Evolutionary conservation across 1,284 basidiomycete genomes (phyloP).

Genomic region (Anthracocystis panici-leucophaei): DNA sequence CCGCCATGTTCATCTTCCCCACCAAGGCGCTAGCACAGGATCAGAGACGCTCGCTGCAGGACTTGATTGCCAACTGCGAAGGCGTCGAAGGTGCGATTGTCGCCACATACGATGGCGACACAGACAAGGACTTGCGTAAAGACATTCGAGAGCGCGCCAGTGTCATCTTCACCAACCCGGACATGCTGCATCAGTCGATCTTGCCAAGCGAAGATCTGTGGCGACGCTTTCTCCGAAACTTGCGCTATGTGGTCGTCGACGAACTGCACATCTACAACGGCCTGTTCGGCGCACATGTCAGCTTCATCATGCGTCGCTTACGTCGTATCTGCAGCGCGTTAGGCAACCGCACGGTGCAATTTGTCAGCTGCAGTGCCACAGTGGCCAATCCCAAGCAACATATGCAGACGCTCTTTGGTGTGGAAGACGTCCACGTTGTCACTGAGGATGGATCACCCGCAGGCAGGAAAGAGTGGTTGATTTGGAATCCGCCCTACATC

Average conservation of each 20-base stretch:
- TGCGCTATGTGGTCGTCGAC: constrained; percentile 85
- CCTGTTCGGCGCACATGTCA: constrained; percentile 64
- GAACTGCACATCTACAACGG: constrained; percentile 82
- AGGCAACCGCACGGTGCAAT: constrained; percentile 80
- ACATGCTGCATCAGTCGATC: constrained; percentile 87
- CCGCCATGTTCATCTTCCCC: constrained; percentile 87
- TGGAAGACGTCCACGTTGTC: constrained; percentile 79
- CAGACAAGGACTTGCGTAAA: constrained; percentile 75
- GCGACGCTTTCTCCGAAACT: constrained; percentile 78
- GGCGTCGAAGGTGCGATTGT: constrained; percentile 77
- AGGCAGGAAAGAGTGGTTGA: constrained; percentile 76
- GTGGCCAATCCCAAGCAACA: constrained; percentile 77
- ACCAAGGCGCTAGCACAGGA: constrained; percentile 95
- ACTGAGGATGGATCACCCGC: constrained; percentile 86
- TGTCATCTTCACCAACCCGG: constrained; percentile 74
- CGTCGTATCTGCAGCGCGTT: constrained; percentile 84
- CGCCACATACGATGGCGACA: constrained; percentile 89
- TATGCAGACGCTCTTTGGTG: constrained; percentile 61
- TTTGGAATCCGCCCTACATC: constrained; percentile 75
- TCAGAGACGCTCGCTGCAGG: constrained; percentile 73
- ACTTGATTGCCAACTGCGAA: constrained; percentile 76
- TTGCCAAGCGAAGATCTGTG: constrained; percentile 86
- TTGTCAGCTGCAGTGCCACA: constrained; percentile 90
- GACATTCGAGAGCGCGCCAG: constrained; percentile 70
- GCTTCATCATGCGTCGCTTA: constrained; percentile 71